Evolutionary conservation across 805 yeast species (phyloP).

Genomic region (Blastobotrys terrestris): DNA sequence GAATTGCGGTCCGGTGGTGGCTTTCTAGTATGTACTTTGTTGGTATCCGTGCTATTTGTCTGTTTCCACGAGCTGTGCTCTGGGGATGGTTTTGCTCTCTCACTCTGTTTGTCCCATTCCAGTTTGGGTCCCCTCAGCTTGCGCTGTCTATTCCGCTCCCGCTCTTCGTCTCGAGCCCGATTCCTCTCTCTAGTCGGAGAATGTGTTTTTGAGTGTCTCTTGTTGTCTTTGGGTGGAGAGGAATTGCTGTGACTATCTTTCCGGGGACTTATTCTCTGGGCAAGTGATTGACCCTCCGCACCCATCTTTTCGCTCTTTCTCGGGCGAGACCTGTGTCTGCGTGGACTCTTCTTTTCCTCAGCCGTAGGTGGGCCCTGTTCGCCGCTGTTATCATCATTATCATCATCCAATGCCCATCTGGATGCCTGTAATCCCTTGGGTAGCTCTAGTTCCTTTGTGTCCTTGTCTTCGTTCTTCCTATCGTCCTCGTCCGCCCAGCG

Average conservation of each 20-base stretch:
- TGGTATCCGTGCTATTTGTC: too few relatives aligned
- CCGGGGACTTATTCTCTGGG: slow-evolving; percentile 1
- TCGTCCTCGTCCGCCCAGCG: neutral
- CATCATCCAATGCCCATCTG: neutral
- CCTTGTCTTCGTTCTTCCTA: neutral
- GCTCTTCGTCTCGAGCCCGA: slow-evolving; percentile 3
- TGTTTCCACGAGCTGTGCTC: too few relatives aligned
- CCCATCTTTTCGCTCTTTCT: neutral
- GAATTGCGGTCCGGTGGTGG: too few relatives aligned
- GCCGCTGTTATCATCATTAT: neutral
- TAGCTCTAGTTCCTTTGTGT: neutral
- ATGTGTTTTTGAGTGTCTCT: too few relatives aligned
- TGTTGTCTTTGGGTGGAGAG: neutral
- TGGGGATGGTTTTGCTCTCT: too few relatives aligned
- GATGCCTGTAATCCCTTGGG: neutral
- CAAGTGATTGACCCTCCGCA: neutral
- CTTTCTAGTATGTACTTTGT: too few relatives aligned
- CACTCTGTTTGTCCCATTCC: slow-evolving; percentile 7
- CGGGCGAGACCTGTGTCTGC: neutral
- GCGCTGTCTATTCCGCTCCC: slow-evolving; percentile 9
- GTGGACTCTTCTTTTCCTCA: neutral
- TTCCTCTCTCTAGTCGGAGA: neutral
- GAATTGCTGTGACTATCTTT: neutral
- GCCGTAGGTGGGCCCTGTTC: neutral
- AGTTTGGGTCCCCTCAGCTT: slow-evolving; percentile 6